phyloP scores from a whole-genome alignment of 371 early-diverging fungal genomes.

The Umbelopsis sp. region DNA sequence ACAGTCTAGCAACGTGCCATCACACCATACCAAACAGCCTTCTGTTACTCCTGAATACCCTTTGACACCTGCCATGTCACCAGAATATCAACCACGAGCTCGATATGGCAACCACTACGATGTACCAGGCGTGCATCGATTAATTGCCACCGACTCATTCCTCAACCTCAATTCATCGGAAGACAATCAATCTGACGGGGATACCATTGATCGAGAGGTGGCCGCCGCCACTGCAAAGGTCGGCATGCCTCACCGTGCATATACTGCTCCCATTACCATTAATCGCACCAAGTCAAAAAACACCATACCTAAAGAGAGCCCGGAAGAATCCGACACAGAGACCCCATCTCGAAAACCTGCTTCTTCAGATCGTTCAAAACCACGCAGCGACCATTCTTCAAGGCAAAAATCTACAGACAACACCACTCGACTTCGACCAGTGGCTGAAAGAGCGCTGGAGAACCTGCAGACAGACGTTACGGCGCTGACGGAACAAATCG shows the following conservation, averaged over 20 bases:
- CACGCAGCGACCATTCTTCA: constrained; percentile 4
- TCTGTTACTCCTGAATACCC: constrained; percentile 28
- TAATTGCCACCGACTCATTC: constrained; percentile 35
- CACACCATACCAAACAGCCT: constrained; percentile 2
- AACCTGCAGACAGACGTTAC: constrained; percentile 53
- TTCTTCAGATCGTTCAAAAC: constrained; percentile 10
- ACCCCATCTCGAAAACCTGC: constrained; percentile 3
- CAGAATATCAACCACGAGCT: constrained; percentile 26
- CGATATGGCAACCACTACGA: constrained; percentile 26
- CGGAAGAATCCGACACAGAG: not conserved
- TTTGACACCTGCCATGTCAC: constrained; percentile 30
- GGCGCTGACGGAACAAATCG: constrained; percentile 53
- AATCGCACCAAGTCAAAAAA: not conserved
- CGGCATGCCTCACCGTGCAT: constrained; percentile 30
- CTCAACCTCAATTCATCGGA: constrained; percentile 15
- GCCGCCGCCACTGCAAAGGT: constrained; percentile 39
- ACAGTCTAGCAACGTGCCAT: not conserved
- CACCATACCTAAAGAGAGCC: not conserved
- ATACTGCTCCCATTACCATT: constrained; percentile 7
- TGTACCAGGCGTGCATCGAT: constrained; percentile 1
- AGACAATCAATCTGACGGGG: constrained; percentile 39
- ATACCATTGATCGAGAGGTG: constrained; percentile 48
- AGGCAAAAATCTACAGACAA: not conserved
- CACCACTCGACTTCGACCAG: not conserved
- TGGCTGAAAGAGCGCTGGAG: constrained; percentile 45